A percentile compares a stretch with the other conserved stretches of the same genome.
Conservation (phyloP, 1,284 basidiomycete genomes). For the Malassezia dermatis region DNA sequence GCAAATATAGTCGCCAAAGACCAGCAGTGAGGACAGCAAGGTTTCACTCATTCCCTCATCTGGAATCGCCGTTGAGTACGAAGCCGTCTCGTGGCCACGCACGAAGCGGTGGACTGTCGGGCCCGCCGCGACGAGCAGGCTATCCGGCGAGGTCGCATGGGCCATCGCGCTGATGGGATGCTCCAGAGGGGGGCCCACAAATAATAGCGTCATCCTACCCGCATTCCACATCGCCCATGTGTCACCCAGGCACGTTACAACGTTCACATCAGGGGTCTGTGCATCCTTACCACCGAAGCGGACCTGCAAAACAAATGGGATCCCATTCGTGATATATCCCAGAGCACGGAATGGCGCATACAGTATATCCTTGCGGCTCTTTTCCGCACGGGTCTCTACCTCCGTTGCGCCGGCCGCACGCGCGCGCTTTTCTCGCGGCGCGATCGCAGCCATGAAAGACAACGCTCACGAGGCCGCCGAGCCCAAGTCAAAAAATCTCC, state of each 20-base stretch:
- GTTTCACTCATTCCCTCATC: constrained; percentile 10
- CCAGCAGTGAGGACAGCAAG: constrained; percentile 25
- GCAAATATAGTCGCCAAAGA: constrained; percentile 41
- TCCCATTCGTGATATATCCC: constrained; percentile 79
- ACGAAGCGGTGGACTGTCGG: constrained; percentile 64
- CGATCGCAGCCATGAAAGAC: background rate
- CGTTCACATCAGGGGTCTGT: constrained; percentile 53
- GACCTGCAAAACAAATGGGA: constrained; percentile 74
- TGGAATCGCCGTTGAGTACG: constrained; percentile 21
- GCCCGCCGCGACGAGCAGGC: constrained; percentile 71
- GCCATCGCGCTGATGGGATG: constrained; percentile 65
- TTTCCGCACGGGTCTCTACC: background rate
- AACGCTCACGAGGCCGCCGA: background rate
- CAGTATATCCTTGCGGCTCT: constrained; percentile 49
- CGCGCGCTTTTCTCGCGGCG: constrained; percentile 14
- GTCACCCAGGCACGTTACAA: constrained; percentile 77
- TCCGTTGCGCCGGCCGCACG: background rate
- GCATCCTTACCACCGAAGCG: constrained; percentile 76
- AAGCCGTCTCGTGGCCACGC: constrained; percentile 69
- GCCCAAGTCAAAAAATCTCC: constrained; percentile 1
- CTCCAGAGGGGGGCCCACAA: constrained; percentile 77
- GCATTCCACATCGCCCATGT: constrained; percentile 97
- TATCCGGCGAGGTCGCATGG: constrained; percentile 64
- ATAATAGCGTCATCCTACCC: constrained; percentile 78
- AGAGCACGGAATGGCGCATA: constrained; percentile 92